Evolutionary conservation across 257 asterid genomes (phyloP), one percentile per base, ranked within the genome.

Genomic region (Lantana camara): DNA sequence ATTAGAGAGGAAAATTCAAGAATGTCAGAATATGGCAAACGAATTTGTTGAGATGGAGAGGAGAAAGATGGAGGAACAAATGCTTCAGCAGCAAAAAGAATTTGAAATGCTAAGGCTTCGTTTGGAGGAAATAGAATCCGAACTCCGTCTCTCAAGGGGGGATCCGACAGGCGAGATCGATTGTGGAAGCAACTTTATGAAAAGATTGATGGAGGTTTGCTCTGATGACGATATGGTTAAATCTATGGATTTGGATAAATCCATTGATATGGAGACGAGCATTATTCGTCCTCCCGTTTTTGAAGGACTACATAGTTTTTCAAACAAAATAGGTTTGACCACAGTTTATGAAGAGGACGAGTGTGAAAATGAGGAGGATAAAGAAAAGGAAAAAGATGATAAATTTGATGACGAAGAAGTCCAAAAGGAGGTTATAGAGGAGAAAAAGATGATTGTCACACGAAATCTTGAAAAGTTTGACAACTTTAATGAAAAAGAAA

Each of bases 191-290:
- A 27, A 5, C 54, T 88, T 94, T 27, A 82, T 81, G 76, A 85
- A 71, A 32, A 84, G 77, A 46, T 77, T 94, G 51, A 1, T 86
- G 89, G 89, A 86, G 17, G 75, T 58, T 9, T 85, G 77, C 65
- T 35, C 68, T 10, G 97, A 88, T 1, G 96, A 86, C 40, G 95
- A 86, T 34, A 94, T 94, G 99, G 99, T 87, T 9, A 84, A 86
- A 82, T 94, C 99, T 37, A 94, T 93, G 99, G 99, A 94, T 75
- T 75, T 94, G 83, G 89, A 72, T 50, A 76, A 66, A 47, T 94
- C 99, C 0, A 74, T 81, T 2, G 99, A 94, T 55, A 40, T 90
- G 81, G 96, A 85, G 21, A 74, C 80, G 0, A 79, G 64, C 38
- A 56, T 46, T 23, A 69, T 27, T 30, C 77, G 77, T 40, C 63